These are phyloP conservation scores for Tephrocybe rancida DNA, from an alignment of 768 basidiomycete genomes.

Conservation along the genomic window DNA sequence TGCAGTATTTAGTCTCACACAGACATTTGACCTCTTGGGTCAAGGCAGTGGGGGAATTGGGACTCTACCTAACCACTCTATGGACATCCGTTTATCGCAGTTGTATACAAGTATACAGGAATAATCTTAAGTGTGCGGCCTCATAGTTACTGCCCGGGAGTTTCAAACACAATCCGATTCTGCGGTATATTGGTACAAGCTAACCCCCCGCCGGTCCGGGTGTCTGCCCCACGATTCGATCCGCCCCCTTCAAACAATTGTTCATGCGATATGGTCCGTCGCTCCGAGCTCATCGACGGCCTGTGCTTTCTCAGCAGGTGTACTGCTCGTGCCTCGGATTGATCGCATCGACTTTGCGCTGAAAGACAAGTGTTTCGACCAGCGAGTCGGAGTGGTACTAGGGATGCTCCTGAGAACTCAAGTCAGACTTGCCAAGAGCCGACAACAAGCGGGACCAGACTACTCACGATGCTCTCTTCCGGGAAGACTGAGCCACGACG, in stretches of 20 bases:
- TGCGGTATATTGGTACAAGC: not conserved
- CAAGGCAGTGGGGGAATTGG: not conserved
- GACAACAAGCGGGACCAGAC: not conserved
- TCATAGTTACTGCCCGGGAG: too few relatives aligned
- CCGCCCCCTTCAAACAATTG: not conserved
- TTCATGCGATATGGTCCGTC: not conserved
- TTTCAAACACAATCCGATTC: slow-evolving; percentile 3
- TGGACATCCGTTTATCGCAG: not conserved
- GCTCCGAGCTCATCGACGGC: not conserved
- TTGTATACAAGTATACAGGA: too few relatives aligned
- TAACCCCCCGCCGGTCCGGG: too few relatives aligned
- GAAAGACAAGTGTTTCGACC: slow-evolving; percentile 20
- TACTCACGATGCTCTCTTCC: slow-evolving; percentile 19
- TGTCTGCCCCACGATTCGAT: too few relatives aligned
- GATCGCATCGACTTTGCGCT: slow-evolving; percentile 29
- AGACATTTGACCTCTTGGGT: not conserved
- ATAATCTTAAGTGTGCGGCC: too few relatives aligned
- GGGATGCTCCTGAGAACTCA: slow-evolving; percentile 10
- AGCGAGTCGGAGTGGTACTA: not conserved
- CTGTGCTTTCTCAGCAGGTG: slow-evolving; percentile 1
- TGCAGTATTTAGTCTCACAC: slow-evolving; percentile 20
- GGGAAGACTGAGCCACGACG: slow-evolving; percentile 4
- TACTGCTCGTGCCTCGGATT: slow-evolving; percentile 1
- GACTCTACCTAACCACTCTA: not conserved
- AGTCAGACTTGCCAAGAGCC: not conserved